Conservation (phyloP, 164 flowering plant species). For the Magnolia kwangsiensis region DNA sequence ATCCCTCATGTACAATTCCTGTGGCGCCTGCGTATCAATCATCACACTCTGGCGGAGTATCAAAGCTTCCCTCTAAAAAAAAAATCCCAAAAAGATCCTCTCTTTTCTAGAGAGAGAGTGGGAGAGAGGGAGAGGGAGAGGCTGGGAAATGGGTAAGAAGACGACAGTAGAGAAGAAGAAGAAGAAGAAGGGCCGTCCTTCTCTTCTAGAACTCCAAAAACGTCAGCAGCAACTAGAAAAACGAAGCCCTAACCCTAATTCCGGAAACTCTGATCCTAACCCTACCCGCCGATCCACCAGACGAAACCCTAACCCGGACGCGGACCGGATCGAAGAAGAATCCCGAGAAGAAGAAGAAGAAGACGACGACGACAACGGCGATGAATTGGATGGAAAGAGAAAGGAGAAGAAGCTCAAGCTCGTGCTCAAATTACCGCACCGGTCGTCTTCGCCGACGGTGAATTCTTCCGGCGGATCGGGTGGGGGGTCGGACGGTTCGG, state of each 20-base stretch:
- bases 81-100: neutral
- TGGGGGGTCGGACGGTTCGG: slow-evolving; percentile 15
- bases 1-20: neutral
- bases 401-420: slow-evolving; percentile 55
- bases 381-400: slow-evolving; percentile 24
- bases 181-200: slow-evolving; percentile 91
- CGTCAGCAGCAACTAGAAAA: slow-evolving; percentile 25
- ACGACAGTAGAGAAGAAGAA: slow-evolving; percentile 18
- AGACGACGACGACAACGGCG: slow-evolving; percentile 8
- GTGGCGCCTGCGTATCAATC: neutral
- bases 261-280: slow-evolving; percentile 19
- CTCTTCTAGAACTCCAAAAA: slow-evolving; percentile 64
- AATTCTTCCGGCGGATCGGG: slow-evolving; percentile 11
- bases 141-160: slow-evolving; percentile 14
- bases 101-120: slow-evolving; percentile 2
- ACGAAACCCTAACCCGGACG: slow-evolving; percentile 34
- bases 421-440: slow-evolving; percentile 34
- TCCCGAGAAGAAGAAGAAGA: slow-evolving; percentile 18
- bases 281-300: slow-evolving; percentile 16
- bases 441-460: neutral
- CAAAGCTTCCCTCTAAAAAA: neutral
- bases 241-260: slow-evolving; percentile 18
- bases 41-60: neutral
- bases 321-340: neutral
- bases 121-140: slow-evolving; percentile 10